Evolutionary conservation across 2,329 filamentous ascomycete genomes (phyloP), one percentile per base, ranked within the genome.

Genomic region (Colletotrichum melonis): DNA sequence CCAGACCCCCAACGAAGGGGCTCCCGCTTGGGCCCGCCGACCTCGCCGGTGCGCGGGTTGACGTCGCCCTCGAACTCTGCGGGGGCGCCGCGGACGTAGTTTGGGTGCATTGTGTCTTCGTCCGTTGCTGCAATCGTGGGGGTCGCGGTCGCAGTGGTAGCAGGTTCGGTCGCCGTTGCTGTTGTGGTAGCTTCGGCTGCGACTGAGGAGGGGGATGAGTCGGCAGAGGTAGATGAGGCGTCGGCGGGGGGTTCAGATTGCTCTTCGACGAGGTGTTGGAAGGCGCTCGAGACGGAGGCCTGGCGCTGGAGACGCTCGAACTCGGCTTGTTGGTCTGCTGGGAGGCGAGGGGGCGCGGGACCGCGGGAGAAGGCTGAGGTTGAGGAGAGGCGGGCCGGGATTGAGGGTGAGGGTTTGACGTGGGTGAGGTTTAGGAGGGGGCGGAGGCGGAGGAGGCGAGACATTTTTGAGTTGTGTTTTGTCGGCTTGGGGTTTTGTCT

Each of bases 1-100:
- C 79, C 81, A 22, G 88, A 86, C 0, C 95, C 95, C 96, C 96
- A 98, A 78, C 95, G 86, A 80, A 98, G 80, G 64, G 97, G 97
- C 84, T 99, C 96, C 80, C 97, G 98, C 91, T 98, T 99, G 6
- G 97, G 97, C 1, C 97, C 97, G 6, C 97, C 97, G 12, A 98
- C 91, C 87, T 99, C 97, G 28, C 97, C 97, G 1, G 97, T 99
- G 87, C 92, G 93, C 3, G 97, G 97, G 82, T 99, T 98, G 68
- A 87, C 88, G 67, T 98, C 95, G 72, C 97, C 97, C 77, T 96
- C 92, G 78, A 99, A 99, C 85, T 98, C 96, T 1, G 97, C 95
- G 78, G 92, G 90, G 56, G 95, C 93, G 46, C 96, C 96, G 75
- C 91, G 86, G 76, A 92, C 88, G 70, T 96, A 85, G 81, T 95